These are phyloP conservation scores for Lachnellula arida DNA, from an alignment of 2,329 filamentous ascomycete genomes.

Conservation along the genomic window DNA sequence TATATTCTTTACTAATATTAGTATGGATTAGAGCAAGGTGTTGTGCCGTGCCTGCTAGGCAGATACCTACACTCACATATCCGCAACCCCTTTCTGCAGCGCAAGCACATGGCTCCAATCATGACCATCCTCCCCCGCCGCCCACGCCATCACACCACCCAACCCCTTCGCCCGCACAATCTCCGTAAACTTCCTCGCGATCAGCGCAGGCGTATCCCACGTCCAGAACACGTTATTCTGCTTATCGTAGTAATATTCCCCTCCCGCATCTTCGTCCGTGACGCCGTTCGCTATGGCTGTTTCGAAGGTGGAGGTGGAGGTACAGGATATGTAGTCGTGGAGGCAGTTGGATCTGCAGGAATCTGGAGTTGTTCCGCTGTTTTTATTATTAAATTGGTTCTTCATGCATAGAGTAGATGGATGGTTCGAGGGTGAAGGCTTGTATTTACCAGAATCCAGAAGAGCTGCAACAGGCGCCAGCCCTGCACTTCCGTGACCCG, in stretches of 20 bases:
- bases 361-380: slow-evolving; percentile 3
- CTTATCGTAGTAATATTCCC: slow-evolving; percentile 63
- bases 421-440: no score
- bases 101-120: slow-evolving; percentile 39
- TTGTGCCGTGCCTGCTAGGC: no score
- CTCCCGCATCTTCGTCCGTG: slow-evolving; percentile 38
- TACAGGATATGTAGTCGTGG: slow-evolving; percentile 9
- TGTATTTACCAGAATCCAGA: slow-evolving; percentile 8
- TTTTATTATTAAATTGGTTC: background rate
- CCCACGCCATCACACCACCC: slow-evolving; percentile 71
- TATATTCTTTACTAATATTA: no score
- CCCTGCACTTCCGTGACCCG: slow-evolving; percentile 4
- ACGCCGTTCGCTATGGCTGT: slow-evolving; percentile 2
- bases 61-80: background rate
- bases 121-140: slow-evolving; percentile 58
- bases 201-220: slow-evolving; percentile 59
- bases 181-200: slow-evolving; percentile 54
- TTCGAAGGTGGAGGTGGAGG: background rate
- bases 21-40: no score
- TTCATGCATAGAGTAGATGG: background rate
- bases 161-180: slow-evolving; percentile 52
- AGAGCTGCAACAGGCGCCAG: slow-evolving; percentile 11
- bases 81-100: slow-evolving; percentile 28
- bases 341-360: slow-evolving; percentile 12
- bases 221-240: slow-evolving; percentile 62